Percentiles rank a stretch among this genome's conserved stretches.
Conservation (phyloP, 306 rosid species). For the Cajanus cajan region DNA sequence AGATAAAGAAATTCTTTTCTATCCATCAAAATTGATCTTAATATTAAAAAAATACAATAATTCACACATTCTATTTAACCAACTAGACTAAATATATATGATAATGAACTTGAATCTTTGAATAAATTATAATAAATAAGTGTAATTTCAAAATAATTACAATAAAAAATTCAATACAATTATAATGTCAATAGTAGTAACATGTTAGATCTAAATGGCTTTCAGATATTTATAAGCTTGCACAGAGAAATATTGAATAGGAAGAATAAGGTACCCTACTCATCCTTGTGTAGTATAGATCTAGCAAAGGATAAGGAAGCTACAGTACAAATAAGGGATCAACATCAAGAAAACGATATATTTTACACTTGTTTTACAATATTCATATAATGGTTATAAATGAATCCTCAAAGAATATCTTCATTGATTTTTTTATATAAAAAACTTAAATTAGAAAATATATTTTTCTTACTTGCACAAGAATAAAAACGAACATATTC, state of each 20-base stretch:
- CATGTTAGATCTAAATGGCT: not conserved
- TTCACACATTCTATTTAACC: no score
- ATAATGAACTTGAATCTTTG: not conserved
- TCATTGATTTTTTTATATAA: no score
- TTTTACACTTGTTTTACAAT: not conserved
- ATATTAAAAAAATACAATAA: no score
- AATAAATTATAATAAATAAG: not conserved
- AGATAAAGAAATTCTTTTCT: no score
- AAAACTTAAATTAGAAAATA: no score
- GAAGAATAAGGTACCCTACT: not conserved
- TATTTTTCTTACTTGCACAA: no score
- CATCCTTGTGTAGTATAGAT: not conserved
- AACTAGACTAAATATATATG: no score
- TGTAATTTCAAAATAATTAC: not conserved
- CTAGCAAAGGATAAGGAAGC: not conserved
- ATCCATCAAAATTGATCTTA: no score
- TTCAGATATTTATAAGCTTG: not conserved
- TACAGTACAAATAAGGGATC: not conserved
- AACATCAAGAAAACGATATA: not conserved
- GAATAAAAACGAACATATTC: no score
- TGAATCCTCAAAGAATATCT: not conserved
- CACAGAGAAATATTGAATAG: not conserved
- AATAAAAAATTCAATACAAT: not conserved
- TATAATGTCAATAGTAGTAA: not conserved
- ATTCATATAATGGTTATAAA: not conserved